Evolutionary conservation across 495 filamentous ascomycete species (phyloP), one percentile per base, ranked within the genome.

Genomic region (Xylona heveae): DNA sequence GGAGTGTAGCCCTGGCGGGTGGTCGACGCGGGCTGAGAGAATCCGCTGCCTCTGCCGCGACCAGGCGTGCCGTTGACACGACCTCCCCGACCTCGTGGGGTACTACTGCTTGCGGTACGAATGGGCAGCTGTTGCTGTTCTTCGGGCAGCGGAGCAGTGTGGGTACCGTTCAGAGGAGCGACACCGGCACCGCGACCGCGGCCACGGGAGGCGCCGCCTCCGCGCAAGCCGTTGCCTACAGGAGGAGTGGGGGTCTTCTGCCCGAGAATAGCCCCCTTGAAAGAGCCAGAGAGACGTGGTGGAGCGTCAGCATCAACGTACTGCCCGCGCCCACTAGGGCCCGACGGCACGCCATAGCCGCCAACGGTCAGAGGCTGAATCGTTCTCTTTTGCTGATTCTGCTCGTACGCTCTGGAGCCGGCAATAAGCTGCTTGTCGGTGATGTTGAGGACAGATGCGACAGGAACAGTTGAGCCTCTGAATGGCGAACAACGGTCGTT

Each of bases 401-500:
- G 71, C 20, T 70, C 64, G 29, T 54, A 44, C 16, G 80, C 78
- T 33, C 74, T 70, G 9, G 79, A 78, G 29, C 56, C 68, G 25
- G 76, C 70, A 30, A 90, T 59, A 25, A 92, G 60, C 53, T 95
- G 90, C 35, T 64, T 67, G 40, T 84, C 60, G 5, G 74, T 73
- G 23, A 94, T 49, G 48, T 99, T 99, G 10, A 99, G 71, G 14
- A 92, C 79, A 0, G 78, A 74, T 6, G 71, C 68, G 12, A 71
- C 61, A 1, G 78, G 68, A 6, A 99, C 82, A 0, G 90, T 94
- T 47, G 88, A 84, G 24, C 90, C 90, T 23, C 90, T 71, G 71
- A 95, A 95, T 4, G 78, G 78, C n/a, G 81, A 78, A 50, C 90
- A 95, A 16, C 90, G 71, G 16, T 78, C 80, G 36, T 76, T 73